Conservation (phyloP, 2,329 filamentous ascomycete genomes). For the Amesomyces nigricolor region DNA sequence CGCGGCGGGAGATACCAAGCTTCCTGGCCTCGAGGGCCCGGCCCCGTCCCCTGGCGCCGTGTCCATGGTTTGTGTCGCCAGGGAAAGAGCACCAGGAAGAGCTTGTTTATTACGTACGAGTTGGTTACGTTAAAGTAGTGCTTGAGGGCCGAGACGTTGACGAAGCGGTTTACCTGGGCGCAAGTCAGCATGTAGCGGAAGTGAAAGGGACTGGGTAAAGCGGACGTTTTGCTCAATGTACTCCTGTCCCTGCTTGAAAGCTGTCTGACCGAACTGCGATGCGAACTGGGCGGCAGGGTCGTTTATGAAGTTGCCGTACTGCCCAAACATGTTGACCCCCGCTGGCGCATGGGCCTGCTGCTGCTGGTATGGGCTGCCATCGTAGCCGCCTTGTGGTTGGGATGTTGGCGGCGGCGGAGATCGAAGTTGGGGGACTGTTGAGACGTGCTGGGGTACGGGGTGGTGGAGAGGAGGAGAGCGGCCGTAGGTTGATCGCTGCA, state of each 20-base stretch:
- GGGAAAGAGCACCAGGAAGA: conserved; percentile 89
- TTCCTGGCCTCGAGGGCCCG: conserved; percentile 54
- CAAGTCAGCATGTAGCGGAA: not conserved
- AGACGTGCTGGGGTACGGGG: conserved; percentile 96
- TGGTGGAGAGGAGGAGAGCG: conserved; percentile 94
- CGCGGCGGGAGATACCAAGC: conserved; percentile 83
- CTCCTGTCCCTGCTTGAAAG: conserved; percentile 85
- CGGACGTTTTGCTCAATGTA: conserved; percentile 92
- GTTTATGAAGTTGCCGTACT: conserved; percentile 90
- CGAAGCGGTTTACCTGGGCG: conserved; percentile 58
- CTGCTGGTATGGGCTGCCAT: conserved; percentile 65
- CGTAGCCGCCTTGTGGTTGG: conserved; percentile 59
- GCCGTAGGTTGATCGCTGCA: conserved; percentile 83
- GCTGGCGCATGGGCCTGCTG: conserved; percentile 40
- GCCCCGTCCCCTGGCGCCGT: conserved; percentile 67
- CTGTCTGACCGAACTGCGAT: conserved; percentile 87
- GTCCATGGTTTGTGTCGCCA: conserved; percentile 99
- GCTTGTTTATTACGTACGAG: conserved; percentile 89
- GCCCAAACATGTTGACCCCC: conserved; percentile 54
- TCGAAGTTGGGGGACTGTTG: conserved; percentile 91
- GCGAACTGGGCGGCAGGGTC: conserved; percentile 94
- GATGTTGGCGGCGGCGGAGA: conserved; percentile 79
- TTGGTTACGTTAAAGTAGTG: conserved; percentile 99
- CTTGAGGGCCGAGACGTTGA: conserved; percentile 89
- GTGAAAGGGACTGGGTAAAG: not conserved